Base-by-base conservation (phyloP, 2,329 filamentous ascomycete genomes). In the Cladosporium halotolerans region DNA sequence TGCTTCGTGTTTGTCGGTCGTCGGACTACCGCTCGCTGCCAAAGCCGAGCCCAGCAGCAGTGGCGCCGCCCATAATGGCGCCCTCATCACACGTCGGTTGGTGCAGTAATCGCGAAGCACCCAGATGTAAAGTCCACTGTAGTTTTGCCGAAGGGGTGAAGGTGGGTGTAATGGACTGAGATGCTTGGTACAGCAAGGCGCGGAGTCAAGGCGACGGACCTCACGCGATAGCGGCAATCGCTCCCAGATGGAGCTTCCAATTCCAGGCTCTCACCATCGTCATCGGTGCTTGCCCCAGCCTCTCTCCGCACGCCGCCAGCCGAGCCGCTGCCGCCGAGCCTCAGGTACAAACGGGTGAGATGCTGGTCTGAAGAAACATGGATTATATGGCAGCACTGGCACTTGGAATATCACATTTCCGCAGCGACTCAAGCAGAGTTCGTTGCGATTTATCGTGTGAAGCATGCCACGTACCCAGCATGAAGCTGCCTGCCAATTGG, bases 1-100 rank as follows among this genome's bases (percentile, higher is more conserved):
- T 46, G 85, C 77, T 71, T 96, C 91, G 63, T 96, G 92, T 59
- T 83, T 88, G 1, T 66, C 60, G 14, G 74, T 76, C 39, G 45
- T 43, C 14, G 51, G 51, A 28, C 23, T 47, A 23, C 34, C 41
- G 43, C 38, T 47, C 36, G 44, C 43, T 46, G 51, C 51, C 6
- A 53, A 36, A 46, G 39, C 43, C 9, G 51, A 36, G 38, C 43
- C 43, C 13, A 53, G 44, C 18, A 53, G 51, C 51, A 43, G 42
- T 33, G 40, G 48, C 31, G 48, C 48, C 31, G 48, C 48, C 48
- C 48, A 51, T 44, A 14, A 34, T 44, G 48, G 28, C 48, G 48
- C 48, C 48, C 32, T 51, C 48, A 51, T 51, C 39, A 43, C 47
- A 50, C 23, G 47, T 32, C 16, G 39, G 23, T 28, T 1, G 23